Base-by-base conservation (phyloP, 129 eudicot species). In the Centaurea solstitialis region DNA sequence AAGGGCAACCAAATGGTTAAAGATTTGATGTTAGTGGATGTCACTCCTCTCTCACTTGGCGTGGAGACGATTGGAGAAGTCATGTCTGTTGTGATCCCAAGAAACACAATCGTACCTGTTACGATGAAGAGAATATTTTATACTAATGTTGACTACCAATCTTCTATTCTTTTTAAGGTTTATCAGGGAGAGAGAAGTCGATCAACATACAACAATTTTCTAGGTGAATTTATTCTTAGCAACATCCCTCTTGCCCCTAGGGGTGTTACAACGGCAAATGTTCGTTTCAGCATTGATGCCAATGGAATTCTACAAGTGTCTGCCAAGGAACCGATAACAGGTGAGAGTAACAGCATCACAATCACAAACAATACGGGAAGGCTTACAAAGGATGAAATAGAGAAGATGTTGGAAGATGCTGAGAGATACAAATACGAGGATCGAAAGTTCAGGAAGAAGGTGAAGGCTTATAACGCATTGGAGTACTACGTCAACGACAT, bases 181-280 rank as follows among this genome's bases (percentile, higher is more conserved):
- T 78, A 40, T 45, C 75, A 78, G 74, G 82, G 81, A n/a, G 74
- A 77, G 62, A 77, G 81, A 65, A 77, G 73, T 21, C 26, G 73
- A 40, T 6, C 74, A 0, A 39, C 3, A 8, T 64, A 77, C 22
- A 77, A 77, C 43, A 39, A 13, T 2, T 67, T 65, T 4, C 39
- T 77, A 28, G 81, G 81, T 21, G 64, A 77, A 65, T 77, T 74
- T 74, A 7, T 1, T 0, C 39, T 23, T 28, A 0, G 3, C 24
- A 57, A 23, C 0, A n/a, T 74, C 24, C 68, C 68, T 74, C 41
- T 3, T 76, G 80, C 80, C 37, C 80, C 38, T 12, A 76, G 80
- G 72, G 80, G 80, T 62, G 80, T 62, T 76, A 17, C 28, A 17
- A 4, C 64, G 12, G 30, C 11, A 37, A 76, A 35, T 11, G 7